phyloP scores from a whole-genome alignment of 2,329 filamentous ascomycete species.

The Orbilia blumenaviensis region DNA sequence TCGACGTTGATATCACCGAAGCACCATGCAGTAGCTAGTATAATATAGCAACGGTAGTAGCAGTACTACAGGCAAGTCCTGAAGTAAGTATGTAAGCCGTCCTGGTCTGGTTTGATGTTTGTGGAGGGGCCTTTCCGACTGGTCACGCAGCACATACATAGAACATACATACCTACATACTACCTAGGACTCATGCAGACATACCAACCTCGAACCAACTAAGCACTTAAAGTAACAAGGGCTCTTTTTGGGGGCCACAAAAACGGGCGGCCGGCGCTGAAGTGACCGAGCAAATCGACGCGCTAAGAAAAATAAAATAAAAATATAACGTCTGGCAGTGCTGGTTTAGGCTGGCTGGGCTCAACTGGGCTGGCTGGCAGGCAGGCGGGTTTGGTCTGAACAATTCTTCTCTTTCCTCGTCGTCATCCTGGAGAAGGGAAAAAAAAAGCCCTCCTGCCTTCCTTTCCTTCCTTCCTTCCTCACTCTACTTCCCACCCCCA shows the following conservation, averaged over 20 bases:
- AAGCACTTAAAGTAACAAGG: not conserved
- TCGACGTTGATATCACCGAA: no score
- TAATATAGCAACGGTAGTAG: no score
- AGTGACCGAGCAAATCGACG: conserved; percentile 23
- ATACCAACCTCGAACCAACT: not conserved
- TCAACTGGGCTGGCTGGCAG: not conserved
- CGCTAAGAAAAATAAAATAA: no score
- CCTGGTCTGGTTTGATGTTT: not conserved
- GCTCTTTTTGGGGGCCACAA: not conserved
- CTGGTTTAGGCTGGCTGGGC: not conserved
- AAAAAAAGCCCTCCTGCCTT: no score
- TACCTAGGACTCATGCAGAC: not conserved
- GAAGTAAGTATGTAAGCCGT: not conserved
- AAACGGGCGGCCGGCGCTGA: conserved; percentile 24
- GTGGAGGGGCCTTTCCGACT: conserved; percentile 18
- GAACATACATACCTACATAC: no score
- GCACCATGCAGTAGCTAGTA: no score
- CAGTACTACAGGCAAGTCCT: no score
- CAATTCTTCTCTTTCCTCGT: conserved; percentile 1
- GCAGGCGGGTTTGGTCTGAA: not conserved
- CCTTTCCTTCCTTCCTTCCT: conserved; percentile 8
- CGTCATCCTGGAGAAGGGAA: not conserved
- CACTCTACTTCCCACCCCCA: conserved; percentile 4
- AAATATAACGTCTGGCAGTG: no score
- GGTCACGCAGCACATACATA: conserved; percentile 19